Evolutionary conservation across 176 grass and related monocot genomes (phyloP).

Genomic region (Elaeis guineensis): DNA sequence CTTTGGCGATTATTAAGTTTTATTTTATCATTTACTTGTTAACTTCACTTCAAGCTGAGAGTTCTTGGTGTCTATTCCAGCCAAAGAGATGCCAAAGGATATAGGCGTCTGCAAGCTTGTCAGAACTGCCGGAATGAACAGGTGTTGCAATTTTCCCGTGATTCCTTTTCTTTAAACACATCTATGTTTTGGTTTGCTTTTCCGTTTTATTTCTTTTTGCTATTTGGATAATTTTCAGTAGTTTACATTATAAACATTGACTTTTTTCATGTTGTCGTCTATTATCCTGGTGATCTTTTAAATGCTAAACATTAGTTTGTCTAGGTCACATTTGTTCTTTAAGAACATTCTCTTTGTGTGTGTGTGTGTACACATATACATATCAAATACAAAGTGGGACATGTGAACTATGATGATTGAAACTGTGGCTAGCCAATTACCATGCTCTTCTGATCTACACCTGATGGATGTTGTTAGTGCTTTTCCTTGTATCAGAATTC

Average conservation of each 20-base stretch:
- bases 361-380: no score
- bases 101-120: conserved; percentile 1
- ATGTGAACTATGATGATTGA: neutral
- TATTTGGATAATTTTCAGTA: no score
- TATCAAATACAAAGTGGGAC: no score
- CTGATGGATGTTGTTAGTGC: no score
- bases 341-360: no score
- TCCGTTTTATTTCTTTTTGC: no score
- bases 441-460: neutral
- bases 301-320: no score
- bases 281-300: no score
- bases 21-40: neutral
- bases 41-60: neutral
- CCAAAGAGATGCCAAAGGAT: neutral
- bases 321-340: no score
- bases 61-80: neutral
- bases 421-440: neutral
- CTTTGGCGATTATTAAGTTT: neutral
- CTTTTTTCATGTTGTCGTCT: no score
- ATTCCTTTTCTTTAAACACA: neutral
- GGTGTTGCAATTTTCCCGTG: neutral
- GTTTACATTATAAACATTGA: no score
- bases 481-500: no score
- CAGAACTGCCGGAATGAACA: conserved; percentile 3
- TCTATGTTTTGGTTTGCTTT: neutral